A percentile compares a stretch with the other conserved stretches of the same genome.
These are phyloP conservation scores for Debaryomyces udenii DNA, from an alignment of 1,139 yeast genomes.

Conservation along the genomic window DNA sequence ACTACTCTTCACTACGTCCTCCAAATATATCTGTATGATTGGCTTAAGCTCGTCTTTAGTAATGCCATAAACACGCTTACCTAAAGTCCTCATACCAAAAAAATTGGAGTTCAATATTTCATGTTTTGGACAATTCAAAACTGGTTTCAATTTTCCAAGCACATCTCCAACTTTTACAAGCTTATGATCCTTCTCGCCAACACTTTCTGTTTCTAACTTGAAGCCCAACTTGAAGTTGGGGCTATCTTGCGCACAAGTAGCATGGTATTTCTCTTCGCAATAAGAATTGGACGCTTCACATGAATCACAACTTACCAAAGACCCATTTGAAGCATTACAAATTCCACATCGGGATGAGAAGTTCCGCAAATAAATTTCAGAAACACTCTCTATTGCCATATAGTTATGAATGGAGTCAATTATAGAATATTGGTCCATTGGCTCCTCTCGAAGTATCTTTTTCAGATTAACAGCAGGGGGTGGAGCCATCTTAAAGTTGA, in stretches of 20 bases:
- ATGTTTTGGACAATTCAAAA: conserved; percentile 48
- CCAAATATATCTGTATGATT: conserved; percentile 44
- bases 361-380: conserved; percentile 31
- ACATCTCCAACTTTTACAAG: conserved; percentile 30
- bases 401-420: conserved; percentile 24
- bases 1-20: conserved; percentile 37
- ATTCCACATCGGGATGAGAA: conserved; percentile 26
- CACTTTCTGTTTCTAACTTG: conserved; percentile 28
- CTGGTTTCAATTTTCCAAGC: conserved; percentile 47
- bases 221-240: conserved; percentile 51
- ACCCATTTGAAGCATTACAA: conserved; percentile 34
- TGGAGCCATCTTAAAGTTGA: conserved; percentile 23
- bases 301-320: conserved; percentile 33
- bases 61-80: conserved; percentile 32
- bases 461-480: conserved; percentile 11
- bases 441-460: conserved; percentile 13
- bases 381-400: conserved; percentile 33
- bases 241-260: conserved; percentile 67
- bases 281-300: conserved; percentile 20
- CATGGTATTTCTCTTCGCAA: conserved; percentile 43
- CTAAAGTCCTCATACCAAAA: conserved; percentile 30
- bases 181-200: conserved; percentile 23
- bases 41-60: conserved; percentile 34
- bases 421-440: conserved; percentile 13
- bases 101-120: conserved; percentile 18